A percentile compares a stretch with the other conserved stretches of the same genome.
Conservation (phyloP, 176 grass and related monocot genomes). For the Musa acuminata region DNA sequence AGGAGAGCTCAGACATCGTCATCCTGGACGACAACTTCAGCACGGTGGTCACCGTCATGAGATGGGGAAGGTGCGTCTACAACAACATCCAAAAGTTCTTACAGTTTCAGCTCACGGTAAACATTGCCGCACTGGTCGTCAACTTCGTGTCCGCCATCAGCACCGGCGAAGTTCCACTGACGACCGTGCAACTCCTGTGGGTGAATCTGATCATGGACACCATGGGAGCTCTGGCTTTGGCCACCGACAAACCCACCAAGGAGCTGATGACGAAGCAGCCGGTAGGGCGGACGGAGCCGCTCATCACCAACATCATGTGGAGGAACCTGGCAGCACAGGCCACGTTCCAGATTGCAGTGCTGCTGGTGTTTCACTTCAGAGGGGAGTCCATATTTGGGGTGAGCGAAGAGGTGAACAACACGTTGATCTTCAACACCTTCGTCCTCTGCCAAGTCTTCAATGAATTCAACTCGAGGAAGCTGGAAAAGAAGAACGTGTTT, state of each 20-base stretch:
- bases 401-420: slow-evolving; percentile 47
- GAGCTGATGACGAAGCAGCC: slow-evolving; percentile 49
- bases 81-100: slow-evolving; percentile 90
- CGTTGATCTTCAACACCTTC: slow-evolving; percentile 82
- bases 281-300: slow-evolving; percentile 57
- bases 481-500: slow-evolving; percentile 75
- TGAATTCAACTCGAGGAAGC: slow-evolving; percentile 75
- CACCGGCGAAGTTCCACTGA: slow-evolving; percentile 43
- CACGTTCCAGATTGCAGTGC: slow-evolving; percentile 49
- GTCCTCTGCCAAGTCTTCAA: slow-evolving; percentile 95
- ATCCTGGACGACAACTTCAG: slow-evolving; percentile 85
- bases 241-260: slow-evolving; percentile 44
- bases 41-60: slow-evolving; percentile 59
- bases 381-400: slow-evolving; percentile 27
- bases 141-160: slow-evolving; percentile 57
- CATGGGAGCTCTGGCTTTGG: slow-evolving; percentile 72
- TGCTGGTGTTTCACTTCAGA: slow-evolving; percentile 46
- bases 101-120: slow-evolving; percentile 88
- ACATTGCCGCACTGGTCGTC: slow-evolving; percentile 49
- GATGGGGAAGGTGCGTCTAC: slow-evolving; percentile 83
- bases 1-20: slow-evolving; percentile 84
- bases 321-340: slow-evolving; percentile 64
- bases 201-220: slow-evolving; percentile 92
- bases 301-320: slow-evolving; percentile 96
- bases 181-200: slow-evolving; percentile 75